Evolutionary conservation across 176 grass and related monocot genomes (phyloP), one percentile per base, ranked within the genome.

Genomic region (Aechmea fasciata): DNA sequence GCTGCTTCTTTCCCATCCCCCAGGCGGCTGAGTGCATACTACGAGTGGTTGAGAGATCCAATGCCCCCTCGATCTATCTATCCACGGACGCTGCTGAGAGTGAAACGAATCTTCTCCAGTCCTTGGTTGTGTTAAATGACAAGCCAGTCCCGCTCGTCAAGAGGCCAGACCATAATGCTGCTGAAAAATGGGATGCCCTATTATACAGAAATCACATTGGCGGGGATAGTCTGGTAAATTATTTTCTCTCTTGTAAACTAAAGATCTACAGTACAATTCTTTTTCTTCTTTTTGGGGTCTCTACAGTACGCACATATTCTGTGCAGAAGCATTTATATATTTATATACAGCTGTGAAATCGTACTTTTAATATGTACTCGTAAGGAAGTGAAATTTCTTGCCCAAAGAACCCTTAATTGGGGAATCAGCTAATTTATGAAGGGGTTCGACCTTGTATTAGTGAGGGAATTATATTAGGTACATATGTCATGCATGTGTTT

Each of bases 1-100:
- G 89, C 63, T 99, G 94, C 69, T 99, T 99, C 73, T 99, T 88
- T 50, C 89, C 94, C 3, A 88, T 90, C 73, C 94, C 94, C 70
- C 86, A 99, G 75, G 89, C 89, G n/a, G 87, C 94, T 76, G 79
- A 85, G 13, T 99, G 94, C 82, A 85, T 99, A 69, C 68, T 81
- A 69, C 80, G 72, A 63, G 49, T 90, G 1, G 63, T 85, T 66
- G 86, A 90, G 74, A 92, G 78, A 79, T 79, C 84, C 10, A 85
- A 91, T 72, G 86, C 86, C 52, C 84, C 89, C 22, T 72, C 87
- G 15, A 85, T 99, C 70, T 99, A 93, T 74, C 73, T 99, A 5
- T 99, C 94, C 13, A 93, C 94, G 10, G 94, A 99, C 78, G 94
- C 94, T 74, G 89, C 84, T 26, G 84, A 82, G 3, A 87, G 84